These are phyloP conservation scores for Populus tremula DNA, from an alignment of 345 rosid species.

Conservation along the genomic window DNA sequence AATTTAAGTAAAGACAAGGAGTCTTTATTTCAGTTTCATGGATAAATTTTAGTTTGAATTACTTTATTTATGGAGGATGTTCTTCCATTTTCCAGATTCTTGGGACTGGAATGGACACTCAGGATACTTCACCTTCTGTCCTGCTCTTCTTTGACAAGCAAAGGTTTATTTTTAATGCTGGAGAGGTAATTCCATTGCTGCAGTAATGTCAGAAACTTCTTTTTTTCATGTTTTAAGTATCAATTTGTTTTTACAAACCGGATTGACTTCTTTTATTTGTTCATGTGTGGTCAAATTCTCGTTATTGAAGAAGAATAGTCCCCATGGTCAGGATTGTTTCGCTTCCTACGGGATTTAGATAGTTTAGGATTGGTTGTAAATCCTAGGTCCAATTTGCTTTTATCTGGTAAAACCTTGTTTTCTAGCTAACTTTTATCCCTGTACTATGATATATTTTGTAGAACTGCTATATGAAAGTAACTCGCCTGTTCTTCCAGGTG, in stretches of 20 bases:
- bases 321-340: neutral
- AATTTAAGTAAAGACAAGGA: neutral
- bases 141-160: slow-evolving; percentile 89
- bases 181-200: slow-evolving; percentile 55
- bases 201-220: neutral
- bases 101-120: slow-evolving; percentile 98
- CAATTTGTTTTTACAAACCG: neutral
- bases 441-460: neutral
- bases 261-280: neutral
- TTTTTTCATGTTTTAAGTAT: neutral
- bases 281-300: neutral
- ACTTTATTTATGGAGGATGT: too few species aligned
- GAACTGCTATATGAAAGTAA: neutral
- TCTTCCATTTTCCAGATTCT: slow-evolving; percentile 47
- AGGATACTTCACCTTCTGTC: slow-evolving; percentile 88
- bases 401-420: neutral
- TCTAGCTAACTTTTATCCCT: neutral
- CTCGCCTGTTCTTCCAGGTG: neutral
- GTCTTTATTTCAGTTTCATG: neutral
- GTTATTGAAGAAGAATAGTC: neutral
- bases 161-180: slow-evolving; percentile 91
- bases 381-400: neutral
- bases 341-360: neutral
- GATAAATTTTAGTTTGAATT: too few species aligned
- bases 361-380: neutral